Base-by-base conservation (phyloP, 768 basidiomycete species). In the Macrolepiota albuminosa region DNA sequence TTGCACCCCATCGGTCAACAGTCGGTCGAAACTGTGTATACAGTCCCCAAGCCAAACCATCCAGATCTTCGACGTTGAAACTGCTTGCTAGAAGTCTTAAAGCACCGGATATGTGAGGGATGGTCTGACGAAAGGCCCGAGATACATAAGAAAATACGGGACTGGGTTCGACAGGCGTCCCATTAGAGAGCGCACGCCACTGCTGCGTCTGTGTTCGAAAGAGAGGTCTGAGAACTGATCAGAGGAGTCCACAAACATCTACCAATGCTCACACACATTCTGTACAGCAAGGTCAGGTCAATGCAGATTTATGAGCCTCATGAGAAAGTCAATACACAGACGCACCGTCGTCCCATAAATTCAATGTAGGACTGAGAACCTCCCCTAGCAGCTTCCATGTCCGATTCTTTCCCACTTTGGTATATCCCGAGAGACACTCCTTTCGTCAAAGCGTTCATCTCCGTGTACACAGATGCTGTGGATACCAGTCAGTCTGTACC, bases 1-100 rank as follows among this genome's bases (percentile, higher is more conserved):
- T 81, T 70, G 88, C 83, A 6, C 95, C 95, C 95, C 95, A 98
- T 29, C 84, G 86, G 31, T 84, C 84, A 0, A 86, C 86, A 13
- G 79, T 77, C 10, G 95, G 95, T 59, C 95, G 86, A 71, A 98
- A 97, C 18, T 91, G 88, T 29, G 85, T 83, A 70, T 98, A 98
- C 46, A 98, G 77, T 21, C 79, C 74, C 77, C 89, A 95, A 9
- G 88, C 96, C 58, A 79, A 75, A 50, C 69, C 69, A 66, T 87
- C 89, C 21, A 93, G 76, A 54, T 88, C 85, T 48, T 78, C 69
- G 0, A 81, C 76, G 8, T 76, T 62, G 64, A 83, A 91, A 62
- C 82, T 87, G 36, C 78, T 73, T 4, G 85, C 87, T 39, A 93
- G 76, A 34, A 92, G 76, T 56, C 81, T 84, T 65, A 94, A 72